Conservation (phyloP, 2,329 filamentous ascomycete species). For the Penicillium sclerotigenum region DNA sequence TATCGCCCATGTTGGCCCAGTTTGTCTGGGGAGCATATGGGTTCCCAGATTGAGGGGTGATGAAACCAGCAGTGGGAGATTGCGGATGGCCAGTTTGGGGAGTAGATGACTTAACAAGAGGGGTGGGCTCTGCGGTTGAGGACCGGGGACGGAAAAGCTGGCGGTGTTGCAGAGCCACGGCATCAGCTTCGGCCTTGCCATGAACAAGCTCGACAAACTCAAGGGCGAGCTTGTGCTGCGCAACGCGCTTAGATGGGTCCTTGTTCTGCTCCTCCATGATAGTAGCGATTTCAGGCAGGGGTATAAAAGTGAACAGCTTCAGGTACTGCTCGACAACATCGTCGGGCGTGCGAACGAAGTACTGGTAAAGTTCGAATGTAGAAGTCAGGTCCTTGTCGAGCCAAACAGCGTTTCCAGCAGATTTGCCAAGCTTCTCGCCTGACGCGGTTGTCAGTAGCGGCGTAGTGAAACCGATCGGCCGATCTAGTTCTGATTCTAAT, state of each 20-base stretch:
- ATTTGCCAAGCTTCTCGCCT: constrained; percentile 92
- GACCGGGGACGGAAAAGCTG: constrained; percentile 43
- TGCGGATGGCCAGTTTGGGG: constrained; percentile 17
- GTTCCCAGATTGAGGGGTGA: constrained; percentile 38
- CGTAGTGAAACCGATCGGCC: constrained; percentile 81
- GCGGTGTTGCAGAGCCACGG: constrained; percentile 58
- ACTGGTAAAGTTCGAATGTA: constrained; percentile 84
- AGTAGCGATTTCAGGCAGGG: constrained; percentile 62
- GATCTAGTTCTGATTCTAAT: constrained; percentile 37
- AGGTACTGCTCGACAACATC: constrained; percentile 76
- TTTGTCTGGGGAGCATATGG: constrained; percentile 39
- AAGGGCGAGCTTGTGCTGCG: constrained; percentile 77
- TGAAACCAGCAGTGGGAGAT: constrained; percentile 25
- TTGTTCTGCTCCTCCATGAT: constrained; percentile 66
- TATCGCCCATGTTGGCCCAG: constrained; percentile 37
- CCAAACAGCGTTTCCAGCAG: constrained; percentile 90
- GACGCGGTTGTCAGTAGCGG: constrained; percentile 81
- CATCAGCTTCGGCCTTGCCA: constrained; percentile 61
- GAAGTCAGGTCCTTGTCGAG: constrained; percentile 77
- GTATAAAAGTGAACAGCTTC: constrained; percentile 86
- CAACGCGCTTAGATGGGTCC: constrained; percentile 68
- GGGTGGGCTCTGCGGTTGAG: constrained; percentile 36
- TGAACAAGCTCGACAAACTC: constrained; percentile 82
- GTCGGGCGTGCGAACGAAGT: constrained; percentile 81
- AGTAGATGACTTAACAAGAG: constrained; percentile 23